These are phyloP conservation scores for Dothistroma pini DNA, from an alignment of 2,329 filamentous ascomycete genomes.

Conservation along the genomic window DNA sequence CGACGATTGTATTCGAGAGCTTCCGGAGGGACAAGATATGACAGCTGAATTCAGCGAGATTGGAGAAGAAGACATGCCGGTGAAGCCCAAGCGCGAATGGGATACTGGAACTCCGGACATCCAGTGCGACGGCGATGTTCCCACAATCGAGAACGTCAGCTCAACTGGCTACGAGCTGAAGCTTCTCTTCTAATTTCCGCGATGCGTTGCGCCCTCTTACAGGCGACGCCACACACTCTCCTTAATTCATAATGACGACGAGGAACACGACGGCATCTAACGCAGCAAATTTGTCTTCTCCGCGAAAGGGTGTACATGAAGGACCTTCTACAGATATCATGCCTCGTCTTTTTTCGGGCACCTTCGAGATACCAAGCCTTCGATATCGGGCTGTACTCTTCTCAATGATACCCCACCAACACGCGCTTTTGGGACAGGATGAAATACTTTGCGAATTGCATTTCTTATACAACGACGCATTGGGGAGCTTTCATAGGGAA, in stretches of 20 bases:
- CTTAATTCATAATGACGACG: slow-evolving; percentile 19
- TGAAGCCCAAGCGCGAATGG: slow-evolving; percentile 50
- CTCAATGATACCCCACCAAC: slow-evolving; percentile 17
- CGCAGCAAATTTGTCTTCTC: neutral
- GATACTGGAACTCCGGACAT: slow-evolving; percentile 44
- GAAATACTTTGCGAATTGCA: slow-evolving; percentile 3
- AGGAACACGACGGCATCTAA: slow-evolving; percentile 17
- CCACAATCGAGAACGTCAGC: slow-evolving; percentile 42
- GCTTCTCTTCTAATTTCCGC: slow-evolving; percentile 42
- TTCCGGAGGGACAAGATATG: slow-evolving; percentile 92
- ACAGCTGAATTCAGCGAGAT: slow-evolving; percentile 66
- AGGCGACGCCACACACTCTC: slow-evolving; percentile 11
- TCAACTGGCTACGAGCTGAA: slow-evolving; percentile 49
- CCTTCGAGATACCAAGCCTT: slow-evolving; percentile 26
- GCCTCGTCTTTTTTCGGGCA: slow-evolving; percentile 13
- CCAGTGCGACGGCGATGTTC: slow-evolving; percentile 48
- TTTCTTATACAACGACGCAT: neutral
- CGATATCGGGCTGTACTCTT: slow-evolving; percentile 25
- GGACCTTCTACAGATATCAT: slow-evolving; percentile 18
- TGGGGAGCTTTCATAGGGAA: neutral
- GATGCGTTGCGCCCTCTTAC: slow-evolving; percentile 6
- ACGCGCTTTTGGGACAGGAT: slow-evolving; percentile 11
- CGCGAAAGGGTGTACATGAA: slow-evolving; percentile 23
- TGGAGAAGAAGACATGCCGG: slow-evolving; percentile 39
- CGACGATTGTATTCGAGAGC: slow-evolving; percentile 78